These are phyloP conservation scores for Hyaloscypha finlandica DNA, from an alignment of 495 filamentous ascomycete genomes.

Conservation along the genomic window DNA sequence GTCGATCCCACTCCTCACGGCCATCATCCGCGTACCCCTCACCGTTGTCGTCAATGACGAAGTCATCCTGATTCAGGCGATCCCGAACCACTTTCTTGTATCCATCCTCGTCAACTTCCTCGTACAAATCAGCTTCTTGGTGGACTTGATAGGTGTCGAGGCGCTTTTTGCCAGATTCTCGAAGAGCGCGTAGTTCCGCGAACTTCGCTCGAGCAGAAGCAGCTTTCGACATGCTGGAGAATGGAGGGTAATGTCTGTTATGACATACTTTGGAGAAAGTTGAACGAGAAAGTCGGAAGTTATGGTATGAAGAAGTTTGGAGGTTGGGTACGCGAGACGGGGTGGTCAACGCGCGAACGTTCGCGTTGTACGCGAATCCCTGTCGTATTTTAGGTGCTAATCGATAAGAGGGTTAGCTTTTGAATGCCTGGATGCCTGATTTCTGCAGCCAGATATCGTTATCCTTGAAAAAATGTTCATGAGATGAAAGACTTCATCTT, in stretches of 20 bases:
- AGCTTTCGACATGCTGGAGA: conserved; percentile 42
- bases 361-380: conserved; percentile 20
- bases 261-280: conserved; percentile 17
- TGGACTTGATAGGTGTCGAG: conserved; percentile 86
- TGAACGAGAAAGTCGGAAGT: not conserved
- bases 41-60: conserved; percentile 93
- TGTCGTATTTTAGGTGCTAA: not conserved
- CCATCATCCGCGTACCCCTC: conserved; percentile 96
- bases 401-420: not conserved
- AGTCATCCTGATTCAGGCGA: conserved; percentile 91
- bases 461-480: not conserved
- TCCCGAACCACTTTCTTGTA: conserved; percentile 95
- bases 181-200: conserved; percentile 82
- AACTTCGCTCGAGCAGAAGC: conserved; percentile 52
- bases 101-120: conserved; percentile 94
- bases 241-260: conserved; percentile 18
- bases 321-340: conserved; percentile 5
- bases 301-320: conserved; percentile 2
- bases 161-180: conserved; percentile 86
- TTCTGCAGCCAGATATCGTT: not conserved
- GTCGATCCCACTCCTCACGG: conserved; percentile 90
- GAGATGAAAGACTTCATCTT: not conserved
- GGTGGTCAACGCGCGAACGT: not conserved
- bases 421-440: not conserved
- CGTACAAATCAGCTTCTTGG: conserved; percentile 84